Percentiles rank a stretch among this genome's conserved stretches.
Evolutionary conservation across 164 flowering plant species (phyloP).

Genomic region (Warburgia ugandensis): DNA sequence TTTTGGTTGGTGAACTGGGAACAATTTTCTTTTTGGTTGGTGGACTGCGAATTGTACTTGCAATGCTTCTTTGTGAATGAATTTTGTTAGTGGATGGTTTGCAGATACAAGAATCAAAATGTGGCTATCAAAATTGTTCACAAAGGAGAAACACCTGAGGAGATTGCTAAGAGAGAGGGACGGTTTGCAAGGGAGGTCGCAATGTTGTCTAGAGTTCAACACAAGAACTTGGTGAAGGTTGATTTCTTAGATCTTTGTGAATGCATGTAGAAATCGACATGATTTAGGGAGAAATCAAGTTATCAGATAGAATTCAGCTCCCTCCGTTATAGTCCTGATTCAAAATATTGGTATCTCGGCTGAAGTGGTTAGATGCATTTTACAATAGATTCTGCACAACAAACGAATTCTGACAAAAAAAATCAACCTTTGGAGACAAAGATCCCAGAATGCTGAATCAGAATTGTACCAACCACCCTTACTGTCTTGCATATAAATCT

Average conservation of each 20-base stretch:
- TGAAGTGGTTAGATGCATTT: too few species aligned
- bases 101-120: constrained; percentile 74
- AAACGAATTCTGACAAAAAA: too few species aligned
- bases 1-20: not conserved
- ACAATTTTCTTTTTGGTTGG: not conserved
- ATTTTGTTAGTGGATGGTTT: not conserved
- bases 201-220: constrained; percentile 91
- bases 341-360: too few species aligned
- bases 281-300: too few species aligned
- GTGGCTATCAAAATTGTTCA: constrained; percentile 88
- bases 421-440: too few species aligned
- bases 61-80: not conserved
- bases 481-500: too few species aligned
- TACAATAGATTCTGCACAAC: too few species aligned
- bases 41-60: not conserved
- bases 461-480: too few species aligned
- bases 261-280: not conserved
- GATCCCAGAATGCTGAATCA: too few species aligned
- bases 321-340: too few species aligned
- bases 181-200: constrained; percentile 83
- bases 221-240: constrained; percentile 94
- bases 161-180: constrained; percentile 55
- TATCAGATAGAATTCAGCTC: too few species aligned
- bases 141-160: constrained; percentile 83
- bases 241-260: not conserved